These are phyloP conservation scores for Pestalotiopsis sp. DNA, from an alignment of 2,329 filamentous ascomycete genomes.

Conservation along the genomic window DNA sequence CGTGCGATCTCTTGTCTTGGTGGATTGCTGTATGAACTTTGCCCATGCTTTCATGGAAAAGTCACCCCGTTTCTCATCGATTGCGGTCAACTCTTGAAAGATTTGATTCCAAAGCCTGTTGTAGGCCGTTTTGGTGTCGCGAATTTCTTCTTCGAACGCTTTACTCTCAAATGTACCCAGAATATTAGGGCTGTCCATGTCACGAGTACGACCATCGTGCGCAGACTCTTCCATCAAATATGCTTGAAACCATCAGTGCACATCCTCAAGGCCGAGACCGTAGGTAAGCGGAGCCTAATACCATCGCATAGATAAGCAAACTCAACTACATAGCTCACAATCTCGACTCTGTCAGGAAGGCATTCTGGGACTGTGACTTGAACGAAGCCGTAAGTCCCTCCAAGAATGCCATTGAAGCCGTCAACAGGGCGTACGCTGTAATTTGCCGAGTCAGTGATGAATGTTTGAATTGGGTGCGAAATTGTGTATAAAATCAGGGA, in stretches of 20 bases:
- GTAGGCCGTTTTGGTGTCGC: constrained; percentile 20
- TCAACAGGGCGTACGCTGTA: constrained; percentile 29
- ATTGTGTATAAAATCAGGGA: too few species aligned
- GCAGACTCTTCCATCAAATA: not conserved
- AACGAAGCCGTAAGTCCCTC: constrained; percentile 32
- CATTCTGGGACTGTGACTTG: constrained; percentile 37
- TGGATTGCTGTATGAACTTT: constrained; percentile 20
- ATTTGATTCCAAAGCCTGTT: constrained; percentile 21
- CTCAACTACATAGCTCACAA: constrained; percentile 42
- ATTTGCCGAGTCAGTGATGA: not conserved
- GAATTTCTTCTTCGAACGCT: not conserved
- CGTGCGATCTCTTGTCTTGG: not conserved
- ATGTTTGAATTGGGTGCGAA: too few species aligned
- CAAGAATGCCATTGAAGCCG: constrained; percentile 32
- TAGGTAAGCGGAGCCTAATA: not conserved
- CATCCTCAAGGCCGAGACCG: too few species aligned
- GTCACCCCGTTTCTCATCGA: constrained; percentile 25
- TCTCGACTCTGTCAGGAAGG: constrained; percentile 39
- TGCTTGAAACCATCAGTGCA: too few species aligned
- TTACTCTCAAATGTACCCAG: too few species aligned
- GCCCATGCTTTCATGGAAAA: constrained; percentile 27
- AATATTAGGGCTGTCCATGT: too few species aligned
- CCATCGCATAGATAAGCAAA: constrained; percentile 43
- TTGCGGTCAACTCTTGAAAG: constrained; percentile 25
- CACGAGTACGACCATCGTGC: too few species aligned